Evolutionary conservation across 441 rosid species (phyloP), one percentile per base, ranked within the genome.

Genomic region (Pelargonium myrrhifolium): DNA sequence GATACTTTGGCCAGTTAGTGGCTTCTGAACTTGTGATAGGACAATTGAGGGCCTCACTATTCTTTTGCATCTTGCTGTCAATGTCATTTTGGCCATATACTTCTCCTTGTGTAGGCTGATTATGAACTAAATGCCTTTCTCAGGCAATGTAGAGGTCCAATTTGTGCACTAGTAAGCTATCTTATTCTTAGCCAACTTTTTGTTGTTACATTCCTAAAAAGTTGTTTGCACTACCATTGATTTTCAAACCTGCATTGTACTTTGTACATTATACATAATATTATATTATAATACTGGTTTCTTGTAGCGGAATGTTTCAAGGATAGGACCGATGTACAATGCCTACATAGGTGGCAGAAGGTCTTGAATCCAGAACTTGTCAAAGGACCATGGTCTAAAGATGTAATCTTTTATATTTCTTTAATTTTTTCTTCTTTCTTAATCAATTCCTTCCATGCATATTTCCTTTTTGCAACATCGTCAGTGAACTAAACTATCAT

Each of bases 321-420:
- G 20, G 39, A 69, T 68, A 67, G 76, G 47, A 69, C 66, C 22
- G 75, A 72, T 43, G 75, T 72, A 42, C 81, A 82, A 45, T 82
- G 84, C 74, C 66, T 81, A 56, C 81, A 82, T 68, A 76, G 81
- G 2, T 82, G 84, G 84, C 79, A 70, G 64, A 79, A 78, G 71
- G 83, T 84, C 72, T 78, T 84, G 10, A 18, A 82, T 70, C 81
- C 86, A 22, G 60, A 58, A n/a, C 84, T 84, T 21, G 56, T 71
- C 18, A 80, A 84, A 74, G 81, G 86, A 74, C 81, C 80, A n/a
- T 84, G 84, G 83, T 76, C 43, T 55, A 78, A 78, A 71, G 72
- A 80, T 79, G 81, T 80, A 11, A 45, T 11, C 51, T 45, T 9
- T 45, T 45, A 9, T 11, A 12, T 9, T 45, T 45, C 3, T 28